phyloP scores from a whole-genome alignment of 2,329 filamentous ascomycete species.

The Penicillium sp. region DNA sequence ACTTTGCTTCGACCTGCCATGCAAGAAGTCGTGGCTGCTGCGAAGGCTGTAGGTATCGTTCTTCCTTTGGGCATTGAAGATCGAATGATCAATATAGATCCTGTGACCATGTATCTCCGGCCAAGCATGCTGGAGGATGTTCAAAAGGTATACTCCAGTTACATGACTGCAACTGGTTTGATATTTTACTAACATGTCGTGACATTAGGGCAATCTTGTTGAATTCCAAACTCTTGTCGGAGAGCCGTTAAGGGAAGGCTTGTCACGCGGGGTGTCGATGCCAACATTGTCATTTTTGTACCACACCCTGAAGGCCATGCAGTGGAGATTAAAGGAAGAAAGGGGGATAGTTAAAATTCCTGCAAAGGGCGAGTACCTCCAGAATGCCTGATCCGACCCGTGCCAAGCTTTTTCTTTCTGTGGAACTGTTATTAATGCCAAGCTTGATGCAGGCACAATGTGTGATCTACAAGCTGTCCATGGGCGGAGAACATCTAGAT shows the following conservation, averaged over 20 bases:
- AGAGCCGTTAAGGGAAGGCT: neutral
- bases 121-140: neutral
- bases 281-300: neutral
- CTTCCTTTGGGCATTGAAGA: neutral
- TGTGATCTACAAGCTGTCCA: neutral
- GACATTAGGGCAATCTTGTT: neutral
- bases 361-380: neutral
- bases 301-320: neutral
- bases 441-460: neutral
- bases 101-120: neutral
- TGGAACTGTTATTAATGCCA: neutral
- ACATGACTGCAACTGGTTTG: neutral
- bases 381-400: too few relatives aligned
- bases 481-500: neutral
- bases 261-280: neutral
- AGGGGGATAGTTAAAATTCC: neutral
- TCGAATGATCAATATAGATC: neutral
- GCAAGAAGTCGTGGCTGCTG: slow-evolving; percentile 31
- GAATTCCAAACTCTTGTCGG: neutral
- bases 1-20: slow-evolving; percentile 56
- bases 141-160: neutral
- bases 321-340: neutral
- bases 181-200: neutral
- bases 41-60: neutral
- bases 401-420: neutral